phyloP scores from a whole-genome alignment of 169 alveolate genomes.

The Plasmodium knowlesi region DNA sequence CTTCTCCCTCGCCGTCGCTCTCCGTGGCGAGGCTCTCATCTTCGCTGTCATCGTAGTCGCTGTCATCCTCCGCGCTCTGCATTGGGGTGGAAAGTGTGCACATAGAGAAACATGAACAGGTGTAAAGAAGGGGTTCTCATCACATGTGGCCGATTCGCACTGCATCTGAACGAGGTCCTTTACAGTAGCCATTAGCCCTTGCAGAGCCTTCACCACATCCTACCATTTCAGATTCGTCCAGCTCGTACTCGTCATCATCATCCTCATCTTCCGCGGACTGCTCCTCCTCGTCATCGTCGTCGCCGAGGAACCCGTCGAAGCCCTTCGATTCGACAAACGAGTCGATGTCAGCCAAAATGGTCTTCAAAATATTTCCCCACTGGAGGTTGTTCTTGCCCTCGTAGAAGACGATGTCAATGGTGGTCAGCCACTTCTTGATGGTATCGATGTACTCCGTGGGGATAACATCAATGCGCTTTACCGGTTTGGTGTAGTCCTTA shows the following conservation, averaged over 20 bases:
- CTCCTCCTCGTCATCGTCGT: conserved; percentile 89
- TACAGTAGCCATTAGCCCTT: background rate
- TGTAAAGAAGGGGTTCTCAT: background rate
- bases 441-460: conserved; percentile 95
- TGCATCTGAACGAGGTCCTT: background rate
- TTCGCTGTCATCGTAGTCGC: conserved; percentile 81
- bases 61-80: conserved; percentile 81
- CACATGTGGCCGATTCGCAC: background rate
- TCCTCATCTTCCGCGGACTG: conserved; percentile 86
- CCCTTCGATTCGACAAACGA: conserved; percentile 90
- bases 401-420: conserved; percentile 91
- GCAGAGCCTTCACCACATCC: conserved; percentile 22
- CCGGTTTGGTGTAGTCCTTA: conserved; percentile 94
- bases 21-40: conserved; percentile 87
- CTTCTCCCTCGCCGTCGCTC: conserved; percentile 88
- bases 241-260: conserved; percentile 85
- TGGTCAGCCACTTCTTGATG: conserved; percentile 93
- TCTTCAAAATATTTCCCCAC: conserved; percentile 91
- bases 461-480: conserved; percentile 93
- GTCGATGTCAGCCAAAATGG: conserved; percentile 88
- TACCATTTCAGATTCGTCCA: conserved; percentile 80
- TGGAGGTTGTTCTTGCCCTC: conserved; percentile 93
- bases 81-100: background rate
- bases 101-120: background rate
- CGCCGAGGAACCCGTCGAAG: conserved; percentile 90